Percentiles rank a stretch among this genome's conserved stretches.
Evolutionary conservation across 371 early-diverging fungal species (phyloP).

Genomic region (Mucor circinelloides): DNA sequence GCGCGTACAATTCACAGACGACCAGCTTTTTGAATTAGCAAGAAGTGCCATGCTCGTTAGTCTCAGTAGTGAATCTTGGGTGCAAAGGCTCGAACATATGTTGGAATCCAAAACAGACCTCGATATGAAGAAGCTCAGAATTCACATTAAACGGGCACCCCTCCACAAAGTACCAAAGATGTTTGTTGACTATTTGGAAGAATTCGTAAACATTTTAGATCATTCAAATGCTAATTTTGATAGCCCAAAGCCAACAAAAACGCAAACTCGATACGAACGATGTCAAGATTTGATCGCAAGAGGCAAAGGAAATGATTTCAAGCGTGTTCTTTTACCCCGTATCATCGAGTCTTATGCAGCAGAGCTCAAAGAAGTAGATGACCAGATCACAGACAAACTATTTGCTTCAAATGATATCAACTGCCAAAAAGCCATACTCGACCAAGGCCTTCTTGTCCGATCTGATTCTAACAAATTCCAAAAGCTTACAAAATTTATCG

Average conservation of each 20-base stretch:
- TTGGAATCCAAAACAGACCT: conserved; percentile 51
- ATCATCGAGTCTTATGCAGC: conserved; percentile 6
- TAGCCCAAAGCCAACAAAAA: conserved; percentile 12
- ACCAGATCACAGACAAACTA: not conserved
- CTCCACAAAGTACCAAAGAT: conserved; percentile 28
- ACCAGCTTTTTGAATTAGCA: conserved; percentile 45
- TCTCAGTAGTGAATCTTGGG: conserved; percentile 43
- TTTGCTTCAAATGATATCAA: not conserved
- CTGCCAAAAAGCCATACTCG: not conserved
- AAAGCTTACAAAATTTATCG: not conserved
- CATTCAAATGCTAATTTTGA: conserved; percentile 54
- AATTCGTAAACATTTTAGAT: conserved; percentile 49
- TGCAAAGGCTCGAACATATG: conserved; percentile 31
- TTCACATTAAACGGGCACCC: conserved; percentile 54
- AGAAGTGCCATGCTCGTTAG: conserved; percentile 22
- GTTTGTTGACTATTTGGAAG: conserved; percentile 43
- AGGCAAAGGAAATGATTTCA: conserved; percentile 5
- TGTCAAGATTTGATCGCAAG: conserved; percentile 7
- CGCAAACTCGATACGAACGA: conserved; percentile 6
- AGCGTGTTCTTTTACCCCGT: conserved; percentile 5
- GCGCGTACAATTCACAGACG: conserved; percentile 57
- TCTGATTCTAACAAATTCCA: conserved; percentile 15
- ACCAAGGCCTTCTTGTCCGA: conserved; percentile 1
- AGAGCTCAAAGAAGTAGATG: not conserved
- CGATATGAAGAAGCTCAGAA: conserved; percentile 53